Base-by-base conservation (phyloP, 129 eudicot species). In the Helichrysum umbraculigerum region DNA sequence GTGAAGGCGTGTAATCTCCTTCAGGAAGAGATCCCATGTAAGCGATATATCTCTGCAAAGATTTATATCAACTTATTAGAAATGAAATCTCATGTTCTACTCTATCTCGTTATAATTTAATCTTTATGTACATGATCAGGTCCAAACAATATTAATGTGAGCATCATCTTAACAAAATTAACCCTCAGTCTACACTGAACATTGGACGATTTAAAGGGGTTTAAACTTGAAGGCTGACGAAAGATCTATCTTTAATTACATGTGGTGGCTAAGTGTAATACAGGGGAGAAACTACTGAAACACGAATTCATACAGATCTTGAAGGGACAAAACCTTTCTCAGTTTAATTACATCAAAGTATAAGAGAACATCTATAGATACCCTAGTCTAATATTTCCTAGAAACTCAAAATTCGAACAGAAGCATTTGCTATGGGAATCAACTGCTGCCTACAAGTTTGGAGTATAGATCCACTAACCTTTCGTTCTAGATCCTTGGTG, bases 21-120 rank as follows among this genome's bases (percentile, higher is more conserved):
- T 76, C 62, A 1, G 77, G 73, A 1, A 62, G 59, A 42, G 78
- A 54, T 64, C 85, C 85, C 85, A 81, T 70, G 78, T 76, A 81
- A 22, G 68, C 85, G 4, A 76, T 76, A 20, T 76, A 60, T 16
- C 50, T 66, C 85, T 81, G 66, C 7, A 28, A 25, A 61, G 6
- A 61, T 61, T 20, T 14, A 30, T 6, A 25, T 63, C 62, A 21
- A 17, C 28, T 57, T 17, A 57, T 7, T 57, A 57, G 62, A 57
- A 39, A 39, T 8, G 12, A 37, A 39, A 39, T 8, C 28, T 0
- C 28, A 11, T 39, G 44, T 39, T 7, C 44, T 39, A 37, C 9
- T 6, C 6, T 37, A 37, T 37, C 42, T 37, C 42, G 6, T 37
- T 37, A 37, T 7, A 7, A 37, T 37, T 37, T 37, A 37, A 37